These are phyloP conservation scores for Neocatenulostroma microsporum DNA, from an alignment of 2,329 filamentous ascomycete species.

Conservation along the genomic window DNA sequence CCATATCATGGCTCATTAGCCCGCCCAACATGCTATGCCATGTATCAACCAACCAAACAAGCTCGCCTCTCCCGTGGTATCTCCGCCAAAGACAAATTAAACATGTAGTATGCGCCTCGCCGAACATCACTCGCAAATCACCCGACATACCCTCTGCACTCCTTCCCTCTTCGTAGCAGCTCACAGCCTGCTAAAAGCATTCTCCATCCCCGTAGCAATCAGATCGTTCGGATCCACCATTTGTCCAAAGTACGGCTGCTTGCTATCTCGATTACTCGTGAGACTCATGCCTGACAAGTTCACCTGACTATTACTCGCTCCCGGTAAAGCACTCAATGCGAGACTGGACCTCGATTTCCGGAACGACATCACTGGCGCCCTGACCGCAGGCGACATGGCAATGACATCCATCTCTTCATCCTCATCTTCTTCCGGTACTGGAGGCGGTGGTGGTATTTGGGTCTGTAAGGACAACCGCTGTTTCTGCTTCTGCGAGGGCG, in stretches of 20 bases:
- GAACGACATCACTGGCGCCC: slow-evolving; percentile 10
- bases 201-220: slow-evolving; percentile 24
- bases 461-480: slow-evolving; percentile 11
- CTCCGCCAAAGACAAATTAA: not conserved
- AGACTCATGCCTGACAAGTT: slow-evolving; percentile 9
- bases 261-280: slow-evolving; percentile 5
- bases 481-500: slow-evolving; percentile 4
- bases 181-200: slow-evolving; percentile 18
- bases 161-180: too few species aligned
- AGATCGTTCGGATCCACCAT: slow-evolving; percentile 18
- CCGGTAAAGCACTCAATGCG: slow-evolving; percentile 2
- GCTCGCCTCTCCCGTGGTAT: too few species aligned
- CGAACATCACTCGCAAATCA: not conserved
- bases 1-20: too few species aligned
- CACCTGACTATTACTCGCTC: slow-evolving; percentile 3
- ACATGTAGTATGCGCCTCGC: slow-evolving; percentile 1
- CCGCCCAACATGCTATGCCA: too few species aligned
- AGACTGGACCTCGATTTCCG: slow-evolving; percentile 7
- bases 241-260: slow-evolving; percentile 22
- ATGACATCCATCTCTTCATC: slow-evolving; percentile 20
- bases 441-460: slow-evolving; percentile 16
- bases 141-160: not conserved
- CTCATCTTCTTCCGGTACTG: slow-evolving; percentile 13
- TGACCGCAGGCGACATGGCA: slow-evolving; percentile 16
- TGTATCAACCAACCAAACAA: too few species aligned